Base-by-base conservation (phyloP, 1,139 yeast species). In the Taphrina sp. region DNA sequence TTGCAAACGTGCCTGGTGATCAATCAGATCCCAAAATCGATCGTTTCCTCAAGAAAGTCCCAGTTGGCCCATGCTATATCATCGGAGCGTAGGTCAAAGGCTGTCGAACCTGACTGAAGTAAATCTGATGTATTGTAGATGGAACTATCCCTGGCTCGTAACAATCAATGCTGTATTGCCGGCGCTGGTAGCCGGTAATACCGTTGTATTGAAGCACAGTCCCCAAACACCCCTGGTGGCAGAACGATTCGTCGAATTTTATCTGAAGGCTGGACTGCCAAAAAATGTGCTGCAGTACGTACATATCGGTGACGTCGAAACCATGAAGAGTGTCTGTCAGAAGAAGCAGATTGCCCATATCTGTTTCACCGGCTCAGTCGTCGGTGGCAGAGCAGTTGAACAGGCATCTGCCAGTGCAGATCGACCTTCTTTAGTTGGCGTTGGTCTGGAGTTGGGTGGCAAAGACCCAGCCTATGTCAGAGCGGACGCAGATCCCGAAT, bases 331-430 rank as follows among this genome's bases (percentile, higher is more conserved):
- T 83, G 85, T 72, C 76, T 80, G 66, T 74, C 80, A 46, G 72
- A 83, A 68, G 74, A 82, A 79, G 59, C 78, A 74, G 62, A 75
- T 87, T 62, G 78, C 79, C 62, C 88, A 85, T 69, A 78, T 87
- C 65, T 89, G 95, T 1, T 87, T 87, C 70, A 87, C 95, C 49
- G 95, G 95, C 61, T 85, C 95, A 17, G 87, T 94, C 26, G 82
- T 81, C 24, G 85, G 89, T 58, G 95, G 95, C 65, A 77, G 83
- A 66, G 77, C 76, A 61, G 84, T 86, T 61, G 83, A 83, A 80
- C 79, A 78, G 73, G 81, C 83, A 63, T 85, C 88, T 59, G 83
- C 52, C 86, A 28, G 46, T 79, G 75, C 68, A 0, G 52, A 38
- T 10, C 57, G 46, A 17, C 35, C 44, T 17, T n/a, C 31, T n/a